Percentiles rank a stretch among this genome's conserved stretches.
phyloP scores from a whole-genome alignment of 805 yeast species.

The Naumovozyma baii region DNA sequence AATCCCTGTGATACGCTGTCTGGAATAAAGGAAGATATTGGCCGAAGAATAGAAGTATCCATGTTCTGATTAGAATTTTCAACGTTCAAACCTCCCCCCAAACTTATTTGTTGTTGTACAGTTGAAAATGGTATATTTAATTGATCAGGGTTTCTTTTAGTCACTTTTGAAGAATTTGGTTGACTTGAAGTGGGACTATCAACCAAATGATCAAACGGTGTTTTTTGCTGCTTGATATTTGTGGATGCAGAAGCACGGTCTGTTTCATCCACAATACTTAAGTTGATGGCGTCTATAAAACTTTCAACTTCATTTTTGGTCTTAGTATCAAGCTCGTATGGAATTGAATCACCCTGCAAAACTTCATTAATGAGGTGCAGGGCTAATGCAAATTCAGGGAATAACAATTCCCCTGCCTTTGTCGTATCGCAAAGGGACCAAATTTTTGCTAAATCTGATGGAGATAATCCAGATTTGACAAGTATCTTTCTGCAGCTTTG shows the following conservation, averaged over 20 bases:
- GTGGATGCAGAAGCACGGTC: slow-evolving; percentile 21
- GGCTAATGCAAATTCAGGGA: slow-evolving; percentile 88
- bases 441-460: slow-evolving; percentile 65
- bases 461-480: slow-evolving; percentile 64
- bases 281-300: slow-evolving; percentile 79
- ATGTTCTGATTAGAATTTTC: slow-evolving; percentile 26
- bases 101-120: neutral
- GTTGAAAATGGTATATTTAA: too few relatives aligned
- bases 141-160: too few relatives aligned
- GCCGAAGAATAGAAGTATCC: too few relatives aligned
- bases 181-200: neutral
- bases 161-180: too few relatives aligned
- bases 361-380: slow-evolving; percentile 74
- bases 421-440: slow-evolving; percentile 85
- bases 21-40: too few relatives aligned
- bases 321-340: slow-evolving; percentile 56
- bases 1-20: too few relatives aligned
- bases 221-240: slow-evolving; percentile 12
- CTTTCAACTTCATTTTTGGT: slow-evolving; percentile 76
- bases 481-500: slow-evolving; percentile 68
- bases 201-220: slow-evolving; percentile 33
- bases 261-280: slow-evolving; percentile 46
- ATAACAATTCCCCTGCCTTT: slow-evolving; percentile 70
- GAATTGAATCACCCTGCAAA: slow-evolving; percentile 66
- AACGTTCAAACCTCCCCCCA: slow-evolving; percentile 31